Evolutionary conservation across 2,329 filamentous ascomycete genomes (phyloP).

Genomic region (Plenodomus biglobosus): DNA sequence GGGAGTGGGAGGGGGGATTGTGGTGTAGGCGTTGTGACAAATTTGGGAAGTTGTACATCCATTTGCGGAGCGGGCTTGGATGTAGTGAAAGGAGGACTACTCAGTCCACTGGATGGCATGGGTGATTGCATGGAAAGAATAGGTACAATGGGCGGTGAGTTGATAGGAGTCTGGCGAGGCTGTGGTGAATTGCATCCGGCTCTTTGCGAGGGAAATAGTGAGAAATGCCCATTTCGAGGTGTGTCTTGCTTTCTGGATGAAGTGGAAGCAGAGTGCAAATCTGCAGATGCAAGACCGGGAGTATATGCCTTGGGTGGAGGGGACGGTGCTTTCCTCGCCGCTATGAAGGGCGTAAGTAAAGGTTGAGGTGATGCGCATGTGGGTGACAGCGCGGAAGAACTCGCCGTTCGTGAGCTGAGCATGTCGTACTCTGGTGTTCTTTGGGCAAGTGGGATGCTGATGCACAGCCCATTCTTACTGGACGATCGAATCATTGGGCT

Average conservation of each 20-base stretch:
- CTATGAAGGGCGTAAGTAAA: slow-evolving; percentile 19
- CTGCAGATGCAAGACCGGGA: slow-evolving; percentile 2
- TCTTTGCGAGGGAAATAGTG: slow-evolving; percentile 9
- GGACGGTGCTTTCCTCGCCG: slow-evolving; percentile 14
- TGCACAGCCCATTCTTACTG: slow-evolving; percentile 24
- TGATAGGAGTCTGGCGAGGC: neutral
- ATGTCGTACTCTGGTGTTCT: slow-evolving; percentile 7
- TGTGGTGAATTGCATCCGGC: neutral
- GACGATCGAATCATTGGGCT: slow-evolving; percentile 18
- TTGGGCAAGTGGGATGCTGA: slow-evolving; percentile 22
- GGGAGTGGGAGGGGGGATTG: slow-evolving; percentile 2
- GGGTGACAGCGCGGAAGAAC: slow-evolving; percentile 30
- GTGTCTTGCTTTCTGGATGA: slow-evolving; percentile 6
- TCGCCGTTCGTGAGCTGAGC: slow-evolving; percentile 31
- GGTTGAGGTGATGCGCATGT: slow-evolving; percentile 25
- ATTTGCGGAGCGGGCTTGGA: neutral
- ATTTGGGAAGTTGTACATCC: slow-evolving; percentile 3
- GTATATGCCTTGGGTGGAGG: slow-evolving; percentile 18
- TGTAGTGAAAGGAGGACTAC: neutral
- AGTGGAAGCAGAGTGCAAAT: neutral
- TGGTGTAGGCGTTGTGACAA: slow-evolving; percentile 6
- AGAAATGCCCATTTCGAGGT: slow-evolving; percentile 8
- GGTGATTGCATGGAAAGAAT: slow-evolving; percentile 2
- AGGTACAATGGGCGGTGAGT: neutral
- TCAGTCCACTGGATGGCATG: neutral